Base-by-base conservation (phyloP, 257 asterid species). In the Orobanche coerulescens region DNA sequence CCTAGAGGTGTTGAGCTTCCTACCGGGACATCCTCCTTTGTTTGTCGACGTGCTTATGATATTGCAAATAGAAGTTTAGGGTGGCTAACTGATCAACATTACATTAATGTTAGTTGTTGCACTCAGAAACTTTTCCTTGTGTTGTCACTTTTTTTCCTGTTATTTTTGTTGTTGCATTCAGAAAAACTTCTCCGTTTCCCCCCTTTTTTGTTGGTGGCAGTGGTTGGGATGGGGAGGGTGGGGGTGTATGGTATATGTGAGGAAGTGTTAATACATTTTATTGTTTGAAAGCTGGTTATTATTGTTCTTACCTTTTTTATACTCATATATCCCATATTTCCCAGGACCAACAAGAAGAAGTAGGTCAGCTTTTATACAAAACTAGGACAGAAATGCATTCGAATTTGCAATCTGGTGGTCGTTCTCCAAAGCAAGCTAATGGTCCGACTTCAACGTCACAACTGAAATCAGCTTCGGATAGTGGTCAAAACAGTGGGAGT, bases 81-180 rank as follows among this genome's bases (percentile, higher is more conserved):
- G 90, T 86, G 93, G 93, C 76, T 86, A 66, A 84, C 89, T 4
- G 95, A 86, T 57, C 87, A 78, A 81, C 78, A 86, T 61, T 79
- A 77, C 69, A 71, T 79, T 81, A 72, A 79, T 71, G 93, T 86
- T 69, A 73, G 95, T 75, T 74, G 16, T 69, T 58, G 66, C 61
- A 23, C 62, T 26, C 62, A 62, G 64, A 28, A 58, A 61, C 28
- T n/a, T n/a, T n/a, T n/a, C n/a, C n/a, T n/a, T n/a, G n/a, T n/a
- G n/a, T n/a, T n/a, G n/a, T n/a, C n/a, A n/a, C n/a, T n/a, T n/a
- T n/a, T n/a, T n/a, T n/a, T n/a, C n/a, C n/a, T n/a, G n/a, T n/a
- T n/a, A n/a, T n/a, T n/a, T n/a, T n/a, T n/a, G n/a, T n/a, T n/a
- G n/a, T n/a, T n/a, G n/a, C n/a, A n/a, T n/a, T n/a, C n/a, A n/a